Evolutionary conservation across 2,329 filamentous ascomycete genomes (phyloP).

Genomic region (Penicillium sp.): DNA sequence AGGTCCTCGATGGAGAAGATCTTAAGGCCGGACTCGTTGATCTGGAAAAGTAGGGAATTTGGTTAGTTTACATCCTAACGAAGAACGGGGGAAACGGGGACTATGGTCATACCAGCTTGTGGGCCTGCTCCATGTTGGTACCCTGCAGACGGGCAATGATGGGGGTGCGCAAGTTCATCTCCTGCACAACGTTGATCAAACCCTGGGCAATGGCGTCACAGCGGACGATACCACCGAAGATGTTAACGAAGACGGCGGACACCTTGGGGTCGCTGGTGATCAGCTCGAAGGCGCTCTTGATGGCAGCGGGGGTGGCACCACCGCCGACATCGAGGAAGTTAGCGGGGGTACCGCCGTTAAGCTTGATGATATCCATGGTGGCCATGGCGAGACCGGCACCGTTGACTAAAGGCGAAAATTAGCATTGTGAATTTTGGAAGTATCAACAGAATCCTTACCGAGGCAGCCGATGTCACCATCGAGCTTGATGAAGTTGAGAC

Average conservation of each 20-base stretch:
- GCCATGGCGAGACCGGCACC: constrained; percentile 99
- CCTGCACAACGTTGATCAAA: constrained; percentile 89
- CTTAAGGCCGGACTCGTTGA: constrained; percentile 97
- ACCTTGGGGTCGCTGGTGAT: constrained; percentile 99
- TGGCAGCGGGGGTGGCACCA: constrained; percentile 93
- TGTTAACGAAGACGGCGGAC: constrained; percentile 99
- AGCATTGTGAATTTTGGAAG: not conserved
- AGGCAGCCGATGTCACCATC: constrained; percentile 99
- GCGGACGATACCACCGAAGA: constrained; percentile 97
- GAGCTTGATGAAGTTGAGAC: constrained; percentile 99
- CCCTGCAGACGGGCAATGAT: constrained; percentile 97
- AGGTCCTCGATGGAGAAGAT: constrained; percentile 99
- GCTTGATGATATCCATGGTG: constrained; percentile 99
- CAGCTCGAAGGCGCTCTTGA: constrained; percentile 96
- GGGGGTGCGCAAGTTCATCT: constrained; percentile 92
- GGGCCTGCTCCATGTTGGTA: constrained; percentile 95
- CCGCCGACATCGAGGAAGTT: constrained; percentile 99
- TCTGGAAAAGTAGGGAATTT: constrained; percentile 43
- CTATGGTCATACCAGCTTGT: constrained; percentile 61
- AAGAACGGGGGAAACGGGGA: constrained; percentile 28
- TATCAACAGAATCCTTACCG: constrained; percentile 31
- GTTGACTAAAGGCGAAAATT: constrained; percentile 63
- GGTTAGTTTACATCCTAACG: not conserved
- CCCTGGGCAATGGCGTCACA: constrained; percentile 97
- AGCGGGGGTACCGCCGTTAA: constrained; percentile 91